A percentile compares a stretch with the other conserved stretches of the same genome.
Evolutionary conservation across 139 green algal genomes (phyloP).

Genomic region (Chlamydomonas incerta): DNA sequence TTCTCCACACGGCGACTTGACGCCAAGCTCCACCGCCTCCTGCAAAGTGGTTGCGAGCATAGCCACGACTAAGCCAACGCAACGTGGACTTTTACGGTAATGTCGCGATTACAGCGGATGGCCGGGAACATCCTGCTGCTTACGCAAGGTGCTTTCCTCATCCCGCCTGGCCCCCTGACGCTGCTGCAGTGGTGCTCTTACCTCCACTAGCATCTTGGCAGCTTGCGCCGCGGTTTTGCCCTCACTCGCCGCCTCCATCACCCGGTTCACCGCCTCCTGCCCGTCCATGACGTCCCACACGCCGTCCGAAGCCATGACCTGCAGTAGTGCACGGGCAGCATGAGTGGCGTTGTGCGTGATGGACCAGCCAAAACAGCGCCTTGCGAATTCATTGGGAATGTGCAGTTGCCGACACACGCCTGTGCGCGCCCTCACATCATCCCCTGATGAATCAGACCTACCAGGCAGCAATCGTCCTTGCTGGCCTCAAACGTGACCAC

Average conservation of each 20-base stretch:
- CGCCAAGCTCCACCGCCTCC: constrained; percentile 55
- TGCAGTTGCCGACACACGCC: no score
- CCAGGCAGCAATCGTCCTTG: constrained; percentile 64
- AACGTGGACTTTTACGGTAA: no score
- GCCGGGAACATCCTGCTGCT: no score
- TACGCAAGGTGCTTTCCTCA: no score
- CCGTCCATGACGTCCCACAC: constrained; percentile 75
- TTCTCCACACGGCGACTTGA: constrained; percentile 25
- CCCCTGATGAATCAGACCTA: no score
- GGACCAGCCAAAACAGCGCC: no score
- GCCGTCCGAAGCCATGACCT: constrained; percentile 73
- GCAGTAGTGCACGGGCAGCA: neutral
- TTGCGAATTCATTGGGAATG: no score
- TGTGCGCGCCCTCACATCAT: no score
- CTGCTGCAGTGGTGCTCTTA: no score
- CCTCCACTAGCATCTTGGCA: constrained; percentile 54
- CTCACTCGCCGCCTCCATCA: constrained; percentile 62
- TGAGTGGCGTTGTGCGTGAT: no score
- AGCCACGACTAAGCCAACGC: neutral
- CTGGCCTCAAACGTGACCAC: constrained; percentile 47
- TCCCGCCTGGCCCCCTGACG: no score
- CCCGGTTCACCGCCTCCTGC: constrained; percentile 56
- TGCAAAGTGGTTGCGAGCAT: neutral
- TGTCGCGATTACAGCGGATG: no score
- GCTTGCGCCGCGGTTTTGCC: constrained; percentile 55